Evolutionary conservation across 495 filamentous ascomycete species (phyloP).

Genomic region (Glonium stellatum): DNA sequence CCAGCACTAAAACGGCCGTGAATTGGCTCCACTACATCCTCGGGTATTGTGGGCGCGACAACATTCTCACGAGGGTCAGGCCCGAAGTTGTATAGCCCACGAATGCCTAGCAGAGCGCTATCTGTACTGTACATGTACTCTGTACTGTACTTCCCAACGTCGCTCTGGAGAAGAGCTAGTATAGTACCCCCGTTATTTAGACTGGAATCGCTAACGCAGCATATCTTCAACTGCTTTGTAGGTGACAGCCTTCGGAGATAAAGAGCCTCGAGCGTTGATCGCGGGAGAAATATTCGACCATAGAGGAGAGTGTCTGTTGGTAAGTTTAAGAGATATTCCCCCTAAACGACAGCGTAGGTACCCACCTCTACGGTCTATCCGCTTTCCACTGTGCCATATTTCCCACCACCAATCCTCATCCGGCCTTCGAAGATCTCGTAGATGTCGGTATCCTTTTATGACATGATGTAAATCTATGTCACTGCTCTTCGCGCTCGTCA

Average conservation of each 20-base stretch:
- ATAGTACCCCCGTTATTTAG: slow-evolving; percentile 67
- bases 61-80: slow-evolving; percentile 54
- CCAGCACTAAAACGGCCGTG: slow-evolving; percentile 47
- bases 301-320: slow-evolving; percentile 65
- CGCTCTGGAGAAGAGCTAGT: slow-evolving; percentile 77
- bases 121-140: slow-evolving; percentile 92
- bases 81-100: slow-evolving; percentile 92
- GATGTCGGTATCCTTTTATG: slow-evolving; percentile 62
- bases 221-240: slow-evolving; percentile 69
- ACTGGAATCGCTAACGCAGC: slow-evolving; percentile 70
- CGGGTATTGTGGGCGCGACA: slow-evolving; percentile 10
- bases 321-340: neutral
- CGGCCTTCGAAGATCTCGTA: slow-evolving; percentile 47
- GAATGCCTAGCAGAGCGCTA: slow-evolving; percentile 76
- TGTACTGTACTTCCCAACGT: slow-evolving; percentile 78
- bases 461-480: slow-evolving; percentile 57
- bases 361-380: slow-evolving; percentile 37
- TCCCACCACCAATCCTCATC: slow-evolving; percentile 47
- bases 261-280: slow-evolving; percentile 76
- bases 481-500: slow-evolving; percentile 47
- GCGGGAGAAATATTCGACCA: slow-evolving; percentile 80
- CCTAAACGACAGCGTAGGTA: neutral
- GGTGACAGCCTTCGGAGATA: slow-evolving; percentile 77
- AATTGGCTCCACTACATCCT: slow-evolving; percentile 17
- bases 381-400: slow-evolving; percentile 43